Evolutionary conservation across 176 grass and related monocot species (phyloP).

Genomic region (Aegilops umbellulata): DNA sequence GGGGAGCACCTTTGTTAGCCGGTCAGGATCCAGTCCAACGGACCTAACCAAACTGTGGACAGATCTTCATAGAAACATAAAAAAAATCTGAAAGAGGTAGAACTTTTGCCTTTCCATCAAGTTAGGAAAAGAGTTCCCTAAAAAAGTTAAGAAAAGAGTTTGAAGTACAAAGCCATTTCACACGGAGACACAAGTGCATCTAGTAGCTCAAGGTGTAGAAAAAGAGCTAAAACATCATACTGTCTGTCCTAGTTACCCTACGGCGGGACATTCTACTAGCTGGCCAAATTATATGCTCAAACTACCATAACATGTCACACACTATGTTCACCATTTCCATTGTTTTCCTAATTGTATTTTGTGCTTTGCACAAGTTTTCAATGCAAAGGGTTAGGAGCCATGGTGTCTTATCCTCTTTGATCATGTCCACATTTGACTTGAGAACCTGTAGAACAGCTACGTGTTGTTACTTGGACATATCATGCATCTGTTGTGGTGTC

Average conservation of each 20-base stretch:
- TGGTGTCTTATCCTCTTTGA: background rate
- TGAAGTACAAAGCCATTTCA: background rate
- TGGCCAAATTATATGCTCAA: background rate
- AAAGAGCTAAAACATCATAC: background rate
- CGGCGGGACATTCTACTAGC: background rate
- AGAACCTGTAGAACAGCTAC: background rate
- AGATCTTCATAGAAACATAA: background rate
- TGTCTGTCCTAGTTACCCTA: background rate
- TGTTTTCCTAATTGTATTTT: background rate
- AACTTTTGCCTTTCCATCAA: background rate
- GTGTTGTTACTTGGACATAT: background rate
- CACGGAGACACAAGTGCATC: background rate
- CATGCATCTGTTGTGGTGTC: background rate
- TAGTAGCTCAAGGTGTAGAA: background rate
- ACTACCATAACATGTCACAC: background rate
- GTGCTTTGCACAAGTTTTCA: conserved; percentile 3
- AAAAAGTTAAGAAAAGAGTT: background rate
- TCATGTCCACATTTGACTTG: background rate
- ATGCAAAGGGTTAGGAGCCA: background rate
- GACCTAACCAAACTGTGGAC: background rate
- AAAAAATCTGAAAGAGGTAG: background rate
- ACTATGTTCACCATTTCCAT: background rate
- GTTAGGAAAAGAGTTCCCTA: background rate
- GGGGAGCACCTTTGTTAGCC: background rate
- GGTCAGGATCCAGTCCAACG: background rate